Base-by-base conservation (phyloP, 2,329 filamentous ascomycete species). In the Fusarium sp. region DNA sequence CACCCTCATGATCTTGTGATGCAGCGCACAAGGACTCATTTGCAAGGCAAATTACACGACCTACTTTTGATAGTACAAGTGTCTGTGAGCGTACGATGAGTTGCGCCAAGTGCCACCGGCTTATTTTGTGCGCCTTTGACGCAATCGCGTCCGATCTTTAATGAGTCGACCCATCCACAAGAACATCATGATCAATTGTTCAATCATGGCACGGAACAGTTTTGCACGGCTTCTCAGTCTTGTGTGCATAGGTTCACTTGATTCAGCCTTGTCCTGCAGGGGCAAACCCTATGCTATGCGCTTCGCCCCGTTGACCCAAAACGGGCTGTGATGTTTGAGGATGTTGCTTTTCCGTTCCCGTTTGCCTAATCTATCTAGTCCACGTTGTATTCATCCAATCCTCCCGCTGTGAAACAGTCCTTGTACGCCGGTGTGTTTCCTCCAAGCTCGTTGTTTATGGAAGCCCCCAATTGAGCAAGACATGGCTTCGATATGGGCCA, bases 21-120 rank as follows among this genome's bases (percentile, higher is more conserved):
- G 58, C 66, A 57, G 45, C 60, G 66, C 72, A 73, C 72, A 65
- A 73, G 64, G 60, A 56, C 62, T 74, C 54, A 73, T 75, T 75
- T 75, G 33, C 43, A 32, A 14, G 25, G 62, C 61, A 63, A 61
- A 68, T 75, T 71, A 45, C 57, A 58, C 45, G 37, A 40, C 45
- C 52, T 37, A 38, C 17, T 27, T 64, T 43, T 66, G 35, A 40
- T 50, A 50, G 45, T 56, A 35, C 45, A 43, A 35, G 52, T 56
- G 63, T 75, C 69, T 73, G 57, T 61, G 56, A 64, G 40, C 58
- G 56, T 38, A 57, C 38, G 58, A 68, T 69, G 68, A 38, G 54
- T 65, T 64, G 25, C 47, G 45, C 63, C 38, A 32, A 20, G 59
- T 58, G 54, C 62, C 54, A 65, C 56, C 30, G 69, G 47, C 65